A percentile compares a stretch with the other conserved stretches of the same genome.
These are phyloP conservation scores for Coriolopsis trogii DNA, from an alignment of 1,284 basidiomycete species.

Conservation along the genomic window DNA sequence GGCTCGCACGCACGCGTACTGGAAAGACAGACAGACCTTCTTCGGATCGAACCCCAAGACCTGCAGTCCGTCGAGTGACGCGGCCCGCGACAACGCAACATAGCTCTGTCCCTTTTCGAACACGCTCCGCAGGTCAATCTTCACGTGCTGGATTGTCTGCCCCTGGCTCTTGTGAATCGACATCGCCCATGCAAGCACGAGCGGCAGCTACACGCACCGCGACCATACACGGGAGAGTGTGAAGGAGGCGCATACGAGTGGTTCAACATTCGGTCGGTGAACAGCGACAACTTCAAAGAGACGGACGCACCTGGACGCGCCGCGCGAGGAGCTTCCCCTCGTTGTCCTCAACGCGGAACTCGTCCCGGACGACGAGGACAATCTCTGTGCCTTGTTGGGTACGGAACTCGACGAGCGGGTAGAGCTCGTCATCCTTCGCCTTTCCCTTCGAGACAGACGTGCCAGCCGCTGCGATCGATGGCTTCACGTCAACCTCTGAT, in stretches of 20 bases:
- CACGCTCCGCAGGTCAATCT: conserved; percentile 77
- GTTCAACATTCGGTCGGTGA: no score
- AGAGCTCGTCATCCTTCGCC: conserved; percentile 44
- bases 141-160: conserved; percentile 86
- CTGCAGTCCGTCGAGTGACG: conserved; percentile 88
- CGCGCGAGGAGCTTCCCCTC: conserved; percentile 41
- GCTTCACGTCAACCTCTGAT: background rate
- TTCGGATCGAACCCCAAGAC: conserved; percentile 83
- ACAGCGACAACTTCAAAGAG: no score
- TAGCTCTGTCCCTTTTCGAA: conserved; percentile 98
- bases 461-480: conserved; percentile 2
- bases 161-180: conserved; percentile 96
- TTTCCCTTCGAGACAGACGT: conserved; percentile 30
- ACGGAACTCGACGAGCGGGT: conserved; percentile 81
- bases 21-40: conserved; percentile 54
- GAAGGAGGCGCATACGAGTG: no score
- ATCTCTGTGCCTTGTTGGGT: conserved; percentile 66
- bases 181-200: conserved; percentile 93
- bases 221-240: background rate
- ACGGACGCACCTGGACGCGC: conserved; percentile 56
- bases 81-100: conserved; percentile 95
- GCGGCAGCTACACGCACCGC: conserved; percentile 58
- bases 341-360: conserved; percentile 49
- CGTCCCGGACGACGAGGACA: conserved; percentile 48
- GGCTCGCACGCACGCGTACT: background rate